Percentiles rank a stretch among this genome's conserved stretches.
phyloP scores from a whole-genome alignment of 148 eudicot genomes.

The Camellia sinensis region DNA sequence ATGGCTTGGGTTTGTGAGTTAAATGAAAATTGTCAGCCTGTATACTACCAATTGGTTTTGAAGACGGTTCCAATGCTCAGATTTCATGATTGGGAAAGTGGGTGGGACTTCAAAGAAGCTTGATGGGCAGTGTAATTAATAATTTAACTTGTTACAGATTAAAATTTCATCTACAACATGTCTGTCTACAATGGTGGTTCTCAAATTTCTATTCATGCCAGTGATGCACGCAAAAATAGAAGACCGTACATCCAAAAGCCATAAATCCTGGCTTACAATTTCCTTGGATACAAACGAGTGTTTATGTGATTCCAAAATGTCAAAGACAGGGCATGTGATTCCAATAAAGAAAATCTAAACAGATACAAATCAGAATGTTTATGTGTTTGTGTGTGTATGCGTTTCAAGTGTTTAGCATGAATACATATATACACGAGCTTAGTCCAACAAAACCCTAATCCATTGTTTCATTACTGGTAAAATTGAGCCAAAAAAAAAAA shows the following conservation, averaged over 20 bases:
- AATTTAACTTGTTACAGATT: background rate
- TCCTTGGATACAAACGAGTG: background rate
- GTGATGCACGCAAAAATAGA: background rate
- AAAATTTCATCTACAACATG: background rate
- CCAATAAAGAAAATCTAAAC: background rate
- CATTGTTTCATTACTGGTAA: background rate
- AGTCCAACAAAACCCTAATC: background rate
- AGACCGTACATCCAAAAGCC: background rate
- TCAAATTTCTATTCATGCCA: background rate
- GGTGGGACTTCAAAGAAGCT: background rate
- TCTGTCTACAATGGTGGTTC: background rate
- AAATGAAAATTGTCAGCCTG: background rate
- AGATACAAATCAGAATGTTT: background rate
- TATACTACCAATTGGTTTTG: background rate
- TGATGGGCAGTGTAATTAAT: background rate
- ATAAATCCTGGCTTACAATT: background rate
- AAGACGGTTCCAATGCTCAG: background rate
- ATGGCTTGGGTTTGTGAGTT: background rate
- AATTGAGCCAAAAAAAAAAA: too few relatives aligned
- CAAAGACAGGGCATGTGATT: background rate
- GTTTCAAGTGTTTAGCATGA: background rate
- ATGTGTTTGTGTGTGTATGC: background rate
- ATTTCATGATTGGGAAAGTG: background rate
- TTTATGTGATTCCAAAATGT: background rate
- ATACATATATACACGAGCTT: too few relatives aligned